Base-by-base conservation (phyloP, 345 rosid genomes). In the Salix udensis region DNA sequence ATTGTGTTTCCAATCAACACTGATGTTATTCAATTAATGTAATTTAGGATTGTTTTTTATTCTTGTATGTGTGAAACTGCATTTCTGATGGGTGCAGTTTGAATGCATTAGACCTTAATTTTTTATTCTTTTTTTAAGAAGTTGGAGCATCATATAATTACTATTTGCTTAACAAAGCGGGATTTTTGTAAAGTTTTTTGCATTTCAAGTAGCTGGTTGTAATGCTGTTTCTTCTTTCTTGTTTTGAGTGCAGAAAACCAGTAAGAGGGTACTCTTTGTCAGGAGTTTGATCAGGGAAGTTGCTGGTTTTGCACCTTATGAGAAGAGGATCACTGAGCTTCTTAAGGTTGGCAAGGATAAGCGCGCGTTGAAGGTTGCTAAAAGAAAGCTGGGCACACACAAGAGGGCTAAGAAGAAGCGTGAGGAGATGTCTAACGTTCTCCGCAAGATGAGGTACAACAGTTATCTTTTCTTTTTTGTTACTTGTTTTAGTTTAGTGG, bases 341-440 rank as follows among this genome's bases (percentile, higher is more conserved):
- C 81, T 91, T 24, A 91, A 93, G 79, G 95, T 93, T 0, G 97
- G 94, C 12, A 93, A 93, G 90, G 98, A 91, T 84, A 93, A 91
- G 87, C 79, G 94, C 21, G 98, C 94, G 2, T 82, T 91, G 13
- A 93, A 91, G 86, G 94, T 93, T 19, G 96, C 97, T 19, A 93
- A 91, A 81, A 82, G 94, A 79, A 93, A 93, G 91, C 52, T 93
- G 75, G 97, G 97, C 50, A 91, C 97, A 21, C 96, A 93, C 93
- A 93, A 93, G 86, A 90, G 96, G 78, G 98, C 94, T 42, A 93
- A 93, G 90, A 84, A 83, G 85, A 93, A 93, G 95, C 82, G 98
- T 44, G 98, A 91, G 84, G 98, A 93, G 88, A 91, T 93, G 98
- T 87, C 97, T 8, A 76, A 68, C 60, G 95, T 83, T 68, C 95